Conservation (phyloP, 208 protist species). For the Polymyxa betae region DNA sequence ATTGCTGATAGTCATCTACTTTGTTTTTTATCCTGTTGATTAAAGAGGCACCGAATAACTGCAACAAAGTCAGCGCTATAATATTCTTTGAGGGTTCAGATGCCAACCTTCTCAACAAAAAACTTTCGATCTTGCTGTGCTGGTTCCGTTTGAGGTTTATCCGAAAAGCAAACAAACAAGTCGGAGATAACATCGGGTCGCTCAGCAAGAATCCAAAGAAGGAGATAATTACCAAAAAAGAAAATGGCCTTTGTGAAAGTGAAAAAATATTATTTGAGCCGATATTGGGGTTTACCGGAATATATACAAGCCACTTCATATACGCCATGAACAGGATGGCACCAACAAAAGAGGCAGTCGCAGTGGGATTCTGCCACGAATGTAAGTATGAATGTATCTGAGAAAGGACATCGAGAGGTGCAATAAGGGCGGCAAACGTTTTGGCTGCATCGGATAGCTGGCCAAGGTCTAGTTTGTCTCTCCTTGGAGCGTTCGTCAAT, state of each 20-base stretch:
- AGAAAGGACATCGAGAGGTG: neutral
- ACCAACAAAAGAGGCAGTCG: neutral
- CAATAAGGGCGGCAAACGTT: neutral
- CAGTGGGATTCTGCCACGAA: neutral
- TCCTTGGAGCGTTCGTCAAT: neutral
- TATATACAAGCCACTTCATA: conserved; percentile 32
- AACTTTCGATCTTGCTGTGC: no score
- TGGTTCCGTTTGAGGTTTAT: no score
- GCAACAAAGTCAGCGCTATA: neutral
- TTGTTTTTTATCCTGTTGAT: neutral
- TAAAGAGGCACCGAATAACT: neutral
- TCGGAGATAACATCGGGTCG: neutral
- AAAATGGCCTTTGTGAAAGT: neutral
- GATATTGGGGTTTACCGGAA: neutral
- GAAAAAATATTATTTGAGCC: neutral
- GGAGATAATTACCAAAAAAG: neutral
- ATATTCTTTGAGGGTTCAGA: neutral
- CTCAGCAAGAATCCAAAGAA: neutral
- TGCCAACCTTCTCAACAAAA: no score
- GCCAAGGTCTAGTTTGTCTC: neutral
- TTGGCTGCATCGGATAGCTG: neutral
- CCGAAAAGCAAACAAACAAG: no score
- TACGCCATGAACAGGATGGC: neutral
- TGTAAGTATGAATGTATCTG: neutral
- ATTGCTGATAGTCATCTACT: conserved; percentile 41